Percentiles rank a stretch among this genome's conserved stretches.
phyloP scores from a whole-genome alignment of 1,284 basidiomycete genomes.

The Tylopilus sp. region DNA sequence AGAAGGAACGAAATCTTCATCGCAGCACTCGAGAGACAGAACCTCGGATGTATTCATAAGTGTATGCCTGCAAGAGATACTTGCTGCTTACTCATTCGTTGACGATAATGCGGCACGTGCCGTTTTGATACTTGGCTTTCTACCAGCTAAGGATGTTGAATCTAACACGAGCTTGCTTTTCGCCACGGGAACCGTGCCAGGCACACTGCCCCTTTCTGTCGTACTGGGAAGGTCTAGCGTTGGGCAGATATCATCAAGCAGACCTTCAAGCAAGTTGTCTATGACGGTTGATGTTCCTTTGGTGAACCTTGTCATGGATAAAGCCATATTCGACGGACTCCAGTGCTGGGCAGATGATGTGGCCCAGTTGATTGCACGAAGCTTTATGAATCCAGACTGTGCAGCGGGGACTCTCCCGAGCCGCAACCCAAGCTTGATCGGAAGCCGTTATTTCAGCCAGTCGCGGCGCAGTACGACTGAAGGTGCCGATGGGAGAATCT shows the following conservation, averaged over 20 bases:
- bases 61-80: conserved; percentile 39
- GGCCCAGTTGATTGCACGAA: conserved; percentile 57
- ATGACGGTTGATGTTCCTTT: conserved; percentile 60
- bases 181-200: conserved; percentile 17
- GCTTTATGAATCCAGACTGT: conserved; percentile 27
- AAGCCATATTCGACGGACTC: conserved; percentile 63
- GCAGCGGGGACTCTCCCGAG: conserved; percentile 39
- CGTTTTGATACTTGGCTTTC: conserved; percentile 26
- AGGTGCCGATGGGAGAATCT: conserved; percentile 33
- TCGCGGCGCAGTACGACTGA: conserved; percentile 46
- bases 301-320: conserved; percentile 58
- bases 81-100: conserved; percentile 44
- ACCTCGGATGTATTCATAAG: conserved; percentile 17
- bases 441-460: conserved; percentile 74
- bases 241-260: conserved; percentile 8
- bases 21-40: neutral
- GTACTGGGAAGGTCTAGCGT: conserved; percentile 15
- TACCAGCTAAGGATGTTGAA: conserved; percentile 16
- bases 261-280: conserved; percentile 27
- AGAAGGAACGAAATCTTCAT: conserved; percentile 9
- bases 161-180: conserved; percentile 24
- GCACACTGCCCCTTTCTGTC: conserved; percentile 22
- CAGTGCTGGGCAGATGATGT: conserved; percentile 86
- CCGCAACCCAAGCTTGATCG: conserved; percentile 69
- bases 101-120: conserved; percentile 26